These are phyloP conservation scores for Orbilia brochopaga DNA, from an alignment of 2,329 filamentous ascomycete species.

Conservation along the genomic window DNA sequence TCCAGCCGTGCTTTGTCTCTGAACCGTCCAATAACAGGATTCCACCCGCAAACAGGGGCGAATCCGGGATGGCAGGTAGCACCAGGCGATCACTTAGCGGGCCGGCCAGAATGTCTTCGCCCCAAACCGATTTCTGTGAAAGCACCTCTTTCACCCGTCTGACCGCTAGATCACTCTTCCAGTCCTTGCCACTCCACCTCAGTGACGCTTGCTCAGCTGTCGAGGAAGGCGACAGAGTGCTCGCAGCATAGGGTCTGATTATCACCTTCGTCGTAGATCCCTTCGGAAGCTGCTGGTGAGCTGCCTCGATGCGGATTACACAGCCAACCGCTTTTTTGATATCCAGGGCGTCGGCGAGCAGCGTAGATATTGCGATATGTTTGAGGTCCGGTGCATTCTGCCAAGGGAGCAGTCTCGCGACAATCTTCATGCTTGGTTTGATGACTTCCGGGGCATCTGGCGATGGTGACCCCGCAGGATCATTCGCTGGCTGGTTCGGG, in stretches of 20 bases:
- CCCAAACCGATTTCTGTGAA: conserved; percentile 51
- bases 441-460: conserved; percentile 58
- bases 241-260: conserved; percentile 75
- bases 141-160: conserved; percentile 53
- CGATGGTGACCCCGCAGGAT: conserved; percentile 66
- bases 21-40: conserved; percentile 73
- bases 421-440: conserved; percentile 64
- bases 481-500: conserved; percentile 67
- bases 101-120: conserved; percentile 72
- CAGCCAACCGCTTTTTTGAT: conserved; percentile 76
- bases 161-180: conserved; percentile 53
- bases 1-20: conserved; percentile 65
- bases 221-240: conserved; percentile 27
- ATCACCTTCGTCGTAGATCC: conserved; percentile 72
- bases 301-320: conserved; percentile 83
- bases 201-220: conserved; percentile 44
- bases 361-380: conserved; percentile 77
- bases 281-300: conserved; percentile 72
- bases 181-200: conserved; percentile 53
- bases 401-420: conserved; percentile 80
- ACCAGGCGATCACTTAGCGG: conserved; percentile 89
- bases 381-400: conserved; percentile 83
- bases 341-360: conserved; percentile 75
- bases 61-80: conserved; percentile 67
- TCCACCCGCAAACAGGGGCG: conserved; percentile 69